Evolutionary conservation across 2,329 filamentous ascomycete species (phyloP), one percentile per base, ranked within the genome.

Genomic region (Triangularia verruculosa): DNA sequence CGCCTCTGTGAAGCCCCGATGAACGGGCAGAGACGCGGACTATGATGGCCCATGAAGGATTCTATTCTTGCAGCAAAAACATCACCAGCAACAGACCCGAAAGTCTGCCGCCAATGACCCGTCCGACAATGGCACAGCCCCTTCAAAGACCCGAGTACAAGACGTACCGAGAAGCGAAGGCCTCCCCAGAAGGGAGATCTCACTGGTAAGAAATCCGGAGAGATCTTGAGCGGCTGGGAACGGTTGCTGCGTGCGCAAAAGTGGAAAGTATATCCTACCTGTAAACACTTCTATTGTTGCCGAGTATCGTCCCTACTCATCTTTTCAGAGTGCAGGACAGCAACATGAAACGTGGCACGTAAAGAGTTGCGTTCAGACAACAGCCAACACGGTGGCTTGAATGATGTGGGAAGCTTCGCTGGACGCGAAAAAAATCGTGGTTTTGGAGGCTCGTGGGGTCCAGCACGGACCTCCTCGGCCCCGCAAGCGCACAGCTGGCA

Each of bases 1-100:
- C 72, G 70, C 69, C 71, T 67, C 69, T 67, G 71, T 72, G 61
- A 66, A 66, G 20, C 56, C 60, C 24, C 20, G 20, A 59, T 43
- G 67, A 61, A 67, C 68, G 64, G 63, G 62, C 65, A 68, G 70
- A 68, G 70, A 62, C 73, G 72, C 64, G 73, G 73, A 75, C 73
- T 75, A 75, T 75, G 73, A 75, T 71, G 72, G 72, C 72, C 72
- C 73, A 66, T 28, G 52, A 63, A 39, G 51, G 43, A 32, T 43
- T 59, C 72, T 67, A 62, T 57, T 73, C 72, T 74, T 63, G 73
- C 73, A 75, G 69, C 68, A 64, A 30, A 62, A 8, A 34, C 27
- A 53, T 57, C 57, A 34, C 3, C 61, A 34, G 32, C 62, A 30
- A 34, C 8, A 57, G 27, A 43, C 39, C 59, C 25, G 25, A 62